phyloP scores from a whole-genome alignment of 1,284 basidiomycete species.

The Cutaneotrichosporon arboriforme region DNA sequence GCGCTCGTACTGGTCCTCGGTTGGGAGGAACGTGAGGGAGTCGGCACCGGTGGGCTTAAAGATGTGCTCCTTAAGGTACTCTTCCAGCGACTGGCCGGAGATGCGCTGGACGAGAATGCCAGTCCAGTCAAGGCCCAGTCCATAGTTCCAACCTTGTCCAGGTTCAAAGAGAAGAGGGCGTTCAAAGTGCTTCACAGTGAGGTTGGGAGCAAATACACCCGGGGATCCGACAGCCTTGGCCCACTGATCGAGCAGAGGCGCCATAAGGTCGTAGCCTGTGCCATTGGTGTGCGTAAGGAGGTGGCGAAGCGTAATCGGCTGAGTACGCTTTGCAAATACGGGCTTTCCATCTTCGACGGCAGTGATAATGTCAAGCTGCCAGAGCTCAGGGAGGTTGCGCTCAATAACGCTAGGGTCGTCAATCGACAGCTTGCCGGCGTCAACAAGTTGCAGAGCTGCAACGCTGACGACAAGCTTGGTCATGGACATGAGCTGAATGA shows the following conservation, averaged over 20 bases:
- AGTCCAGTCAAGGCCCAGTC: constrained; percentile 39
- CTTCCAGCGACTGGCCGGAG: constrained; percentile 30
- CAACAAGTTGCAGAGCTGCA: constrained; percentile 14
- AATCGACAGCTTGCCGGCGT: constrained; percentile 14
- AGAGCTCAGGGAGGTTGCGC: constrained; percentile 35
- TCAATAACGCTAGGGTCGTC: constrained; percentile 26
- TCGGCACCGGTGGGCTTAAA: constrained; percentile 32
- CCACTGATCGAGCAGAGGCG: constrained; percentile 9
- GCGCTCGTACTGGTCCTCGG: constrained; percentile 10
- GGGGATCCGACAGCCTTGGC: not conserved
- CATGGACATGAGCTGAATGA: constrained; percentile 34
- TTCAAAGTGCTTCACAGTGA: constrained; percentile 16
- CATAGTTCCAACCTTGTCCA: constrained; percentile 30
- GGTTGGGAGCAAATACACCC: constrained; percentile 15
- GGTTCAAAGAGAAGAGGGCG: constrained; percentile 32
- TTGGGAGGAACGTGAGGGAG: constrained; percentile 29
- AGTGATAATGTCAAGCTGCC: constrained; percentile 25
- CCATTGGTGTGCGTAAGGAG: constrained; percentile 30
- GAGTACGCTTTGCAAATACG: constrained; percentile 21
- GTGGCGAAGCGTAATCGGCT: constrained; percentile 33
- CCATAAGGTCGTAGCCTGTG: constrained; percentile 12
- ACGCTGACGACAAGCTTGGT: constrained; percentile 31
- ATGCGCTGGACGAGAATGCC: constrained; percentile 35
- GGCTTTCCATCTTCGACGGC: constrained; percentile 25
- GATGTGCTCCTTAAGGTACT: constrained; percentile 37